Evolutionary conservation across 306 rosid genomes (phyloP), one percentile per base, ranked within the genome.

Genomic region (Sicyos edulis): DNA sequence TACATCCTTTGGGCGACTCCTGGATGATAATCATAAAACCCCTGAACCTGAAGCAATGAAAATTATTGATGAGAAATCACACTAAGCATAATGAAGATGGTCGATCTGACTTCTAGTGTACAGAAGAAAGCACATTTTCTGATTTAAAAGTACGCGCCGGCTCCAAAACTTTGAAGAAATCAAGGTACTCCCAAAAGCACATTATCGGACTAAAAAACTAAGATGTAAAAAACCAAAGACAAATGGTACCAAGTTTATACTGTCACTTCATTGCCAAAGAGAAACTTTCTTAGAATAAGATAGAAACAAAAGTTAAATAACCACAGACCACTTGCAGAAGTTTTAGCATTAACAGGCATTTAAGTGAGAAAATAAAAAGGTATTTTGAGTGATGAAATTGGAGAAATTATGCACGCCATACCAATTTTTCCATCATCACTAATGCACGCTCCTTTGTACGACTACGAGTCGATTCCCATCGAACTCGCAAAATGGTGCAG

Each of bases 401-500:
- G 26, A 29, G 21, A 44, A 53, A 72, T 72, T 75, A 70, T 73
- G 76, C 42, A 63, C 55, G 50, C 55, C 88, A 55, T 92, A 92
- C 98, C 88, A 92, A 77, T 80, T 83, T 85, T 44, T 92, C 96
- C 96, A 92, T 92, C 93, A 83, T 88, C 74, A 80, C 60, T 70
- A 92, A 82, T 59, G 96, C 93, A 64, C 97, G 96, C 84, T 87
- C 93, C 86, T 82, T 92, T 14, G 98, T 92, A 73, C 91, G 96
- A 82, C 86, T 87, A 40, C 98, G 97, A 51, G 85, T 75, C 1
- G 95, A 88, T 83, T 92, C 98, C 98, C 96, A 92, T 77, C 96
- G 88, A 71, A 90, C 82, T 58, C 98, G 97, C 76, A 92, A 79
- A 75, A 81, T 79, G 74, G 90, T 85, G 68, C 96, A 83, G 75